Evolutionary conservation across 2,329 filamentous ascomycete species (phyloP).

Genomic region (Trichoderma harzianum): DNA sequence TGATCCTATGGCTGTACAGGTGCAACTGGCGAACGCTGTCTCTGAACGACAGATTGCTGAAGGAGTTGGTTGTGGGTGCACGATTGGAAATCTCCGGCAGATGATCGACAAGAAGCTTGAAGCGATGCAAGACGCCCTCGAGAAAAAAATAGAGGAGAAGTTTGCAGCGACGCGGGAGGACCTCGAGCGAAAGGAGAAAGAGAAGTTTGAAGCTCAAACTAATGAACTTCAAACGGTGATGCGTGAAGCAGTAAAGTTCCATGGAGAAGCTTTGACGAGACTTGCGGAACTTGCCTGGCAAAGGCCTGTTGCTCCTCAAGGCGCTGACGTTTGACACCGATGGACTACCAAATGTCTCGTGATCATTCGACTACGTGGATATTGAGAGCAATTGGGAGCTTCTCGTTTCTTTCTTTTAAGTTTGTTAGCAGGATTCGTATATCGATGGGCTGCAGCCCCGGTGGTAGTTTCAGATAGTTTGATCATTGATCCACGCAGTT

Average conservation of each 20-base stretch:
- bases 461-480: neutral
- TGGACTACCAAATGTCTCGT: neutral
- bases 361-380: neutral
- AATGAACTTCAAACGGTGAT: neutral
- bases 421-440: neutral
- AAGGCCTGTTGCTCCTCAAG: neutral
- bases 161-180: neutral
- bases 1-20: no score
- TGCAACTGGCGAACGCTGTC: neutral
- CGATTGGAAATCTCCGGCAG: neutral
- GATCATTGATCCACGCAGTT: neutral
- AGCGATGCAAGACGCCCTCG: neutral
- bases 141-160: no score
- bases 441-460: neutral
- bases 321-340: neutral
- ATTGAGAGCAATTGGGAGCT: neutral
- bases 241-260: neutral
- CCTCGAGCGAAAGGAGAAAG: neutral
- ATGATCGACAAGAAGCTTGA: neutral
- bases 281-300: neutral
- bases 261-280: neutral
- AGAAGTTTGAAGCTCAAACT: neutral
- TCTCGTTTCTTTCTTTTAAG: neutral
- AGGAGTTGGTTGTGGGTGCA: neutral
- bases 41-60: neutral